These are phyloP conservation scores for Botrytis cinerea DNA, from an alignment of 2,329 filamentous ascomycete genomes.

Conservation along the genomic window DNA sequence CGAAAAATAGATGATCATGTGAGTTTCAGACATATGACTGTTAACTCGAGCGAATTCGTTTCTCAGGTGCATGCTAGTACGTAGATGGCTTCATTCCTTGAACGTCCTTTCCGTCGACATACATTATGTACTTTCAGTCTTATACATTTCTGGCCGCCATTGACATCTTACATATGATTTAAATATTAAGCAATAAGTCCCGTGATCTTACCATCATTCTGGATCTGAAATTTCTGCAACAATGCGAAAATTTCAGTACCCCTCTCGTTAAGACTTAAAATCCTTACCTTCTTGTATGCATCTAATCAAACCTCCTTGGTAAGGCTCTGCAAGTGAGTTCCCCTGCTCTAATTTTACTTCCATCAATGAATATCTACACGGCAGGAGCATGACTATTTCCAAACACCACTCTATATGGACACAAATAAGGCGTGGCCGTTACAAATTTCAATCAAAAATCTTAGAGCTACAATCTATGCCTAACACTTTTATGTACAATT, in stretches of 20 bases:
- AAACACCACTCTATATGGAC: neutral
- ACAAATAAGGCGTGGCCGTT: fast-evolving
- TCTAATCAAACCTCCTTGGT: neutral
- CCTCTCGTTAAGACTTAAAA: neutral
- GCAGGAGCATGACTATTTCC: neutral
- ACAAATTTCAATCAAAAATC: neutral
- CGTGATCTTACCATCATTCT: neutral
- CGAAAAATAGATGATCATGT: neutral
- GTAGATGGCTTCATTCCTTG: neutral
- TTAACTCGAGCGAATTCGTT: no score
- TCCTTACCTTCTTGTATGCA: fast-evolving
- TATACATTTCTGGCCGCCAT: neutral
- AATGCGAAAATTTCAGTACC: neutral
- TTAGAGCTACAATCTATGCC: neutral
- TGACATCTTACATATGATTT: neutral
- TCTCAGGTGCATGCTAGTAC: neutral
- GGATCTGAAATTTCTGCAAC: neutral
- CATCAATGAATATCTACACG: neutral
- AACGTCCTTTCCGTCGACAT: neutral
- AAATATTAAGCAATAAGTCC: neutral
- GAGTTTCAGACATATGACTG: neutral
- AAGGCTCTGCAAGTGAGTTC: no score
- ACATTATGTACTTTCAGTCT: neutral
- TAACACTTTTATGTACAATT: neutral
- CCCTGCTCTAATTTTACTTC: neutral